Conservation (phyloP, 768 basidiomycete species). For the Candolleomyces eurysporus region DNA sequence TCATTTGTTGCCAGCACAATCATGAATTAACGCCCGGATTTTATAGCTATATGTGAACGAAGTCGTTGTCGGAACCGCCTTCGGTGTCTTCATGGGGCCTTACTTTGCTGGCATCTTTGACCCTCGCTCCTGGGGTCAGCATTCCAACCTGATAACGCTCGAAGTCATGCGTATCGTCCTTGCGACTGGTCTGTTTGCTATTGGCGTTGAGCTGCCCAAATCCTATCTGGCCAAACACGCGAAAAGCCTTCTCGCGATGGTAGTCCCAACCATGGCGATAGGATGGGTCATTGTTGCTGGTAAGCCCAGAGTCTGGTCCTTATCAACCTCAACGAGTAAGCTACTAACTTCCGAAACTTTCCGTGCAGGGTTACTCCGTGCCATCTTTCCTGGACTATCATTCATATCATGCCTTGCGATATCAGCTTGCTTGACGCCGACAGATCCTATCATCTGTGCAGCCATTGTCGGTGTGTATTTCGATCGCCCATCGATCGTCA, state of each 20-base stretch:
- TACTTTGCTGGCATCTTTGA: slow-evolving; percentile 69
- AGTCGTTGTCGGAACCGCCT: slow-evolving; percentile 84
- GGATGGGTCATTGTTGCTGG: slow-evolving; percentile 80
- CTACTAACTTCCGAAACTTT: neutral
- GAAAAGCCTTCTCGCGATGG: slow-evolving; percentile 64
- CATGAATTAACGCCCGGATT: neutral
- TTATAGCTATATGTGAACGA: slow-evolving; percentile 83
- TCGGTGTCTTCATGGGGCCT: slow-evolving; percentile 68
- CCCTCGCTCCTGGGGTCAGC: slow-evolving; percentile 68
- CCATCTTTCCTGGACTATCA: slow-evolving; percentile 67
- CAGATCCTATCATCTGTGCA: slow-evolving; percentile 92
- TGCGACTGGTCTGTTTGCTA: slow-evolving; percentile 89
- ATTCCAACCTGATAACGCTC: slow-evolving; percentile 59
- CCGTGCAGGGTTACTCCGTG: slow-evolving; percentile 56
- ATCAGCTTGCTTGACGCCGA: slow-evolving; percentile 88
- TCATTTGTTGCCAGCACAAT: neutral
- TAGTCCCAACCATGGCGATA: slow-evolving; percentile 82
- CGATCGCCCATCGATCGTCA: neutral
- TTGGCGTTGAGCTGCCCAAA: slow-evolving; percentile 89
- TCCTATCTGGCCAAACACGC: slow-evolving; percentile 82
- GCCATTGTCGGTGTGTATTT: slow-evolving; percentile 61
- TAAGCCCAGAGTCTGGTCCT: slow-evolving; percentile 18
- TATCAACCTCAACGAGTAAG: neutral
- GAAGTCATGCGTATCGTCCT: slow-evolving; percentile 89
- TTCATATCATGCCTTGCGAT: slow-evolving; percentile 80